phyloP scores from a whole-genome alignment of 768 basidiomycete species.

The Tricholoma hemisulphureum region DNA sequence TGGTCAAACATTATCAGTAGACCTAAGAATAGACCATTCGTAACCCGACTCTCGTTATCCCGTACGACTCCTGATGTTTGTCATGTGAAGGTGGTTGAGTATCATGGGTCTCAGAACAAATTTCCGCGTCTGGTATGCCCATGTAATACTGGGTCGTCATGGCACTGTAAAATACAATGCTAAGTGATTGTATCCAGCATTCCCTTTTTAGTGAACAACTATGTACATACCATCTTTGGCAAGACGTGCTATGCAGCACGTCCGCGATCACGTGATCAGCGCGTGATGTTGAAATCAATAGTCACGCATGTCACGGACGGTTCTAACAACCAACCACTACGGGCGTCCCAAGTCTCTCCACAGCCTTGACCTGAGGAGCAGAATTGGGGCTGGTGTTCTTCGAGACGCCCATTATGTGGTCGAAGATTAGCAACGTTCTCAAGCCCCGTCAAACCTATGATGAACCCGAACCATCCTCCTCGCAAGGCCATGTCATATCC shows the following conservation, averaged over 20 bases:
- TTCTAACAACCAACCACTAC: constrained; percentile 4
- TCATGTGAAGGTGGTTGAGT: too few species aligned
- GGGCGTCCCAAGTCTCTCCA: background rate
- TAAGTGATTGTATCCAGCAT: too few species aligned
- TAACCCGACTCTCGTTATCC: background rate
- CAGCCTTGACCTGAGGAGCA: background rate
- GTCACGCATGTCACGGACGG: constrained; percentile 13
- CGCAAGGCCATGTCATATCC: constrained; percentile 44
- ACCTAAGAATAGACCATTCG: background rate
- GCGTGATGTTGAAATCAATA: constrained; percentile 19
- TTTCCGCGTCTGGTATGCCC: too few species aligned
- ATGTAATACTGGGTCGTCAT: too few species aligned
- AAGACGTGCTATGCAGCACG: too few species aligned
- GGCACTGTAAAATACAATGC: too few species aligned
- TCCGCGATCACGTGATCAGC: constrained; percentile 24
- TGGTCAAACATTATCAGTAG: constrained; percentile 33
- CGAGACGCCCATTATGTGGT: constrained; percentile 47
- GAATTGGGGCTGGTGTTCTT: background rate
- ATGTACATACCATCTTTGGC: too few species aligned
- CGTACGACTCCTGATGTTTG: too few species aligned
- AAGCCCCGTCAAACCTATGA: constrained; percentile 38
- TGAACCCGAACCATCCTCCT: constrained; percentile 30
- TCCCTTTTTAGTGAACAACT: too few species aligned
- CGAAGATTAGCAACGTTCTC: constrained; percentile 57
- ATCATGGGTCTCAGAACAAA: too few species aligned